phyloP scores from a whole-genome alignment of 805 yeast species.

The Kurtzmaniella fragi region DNA sequence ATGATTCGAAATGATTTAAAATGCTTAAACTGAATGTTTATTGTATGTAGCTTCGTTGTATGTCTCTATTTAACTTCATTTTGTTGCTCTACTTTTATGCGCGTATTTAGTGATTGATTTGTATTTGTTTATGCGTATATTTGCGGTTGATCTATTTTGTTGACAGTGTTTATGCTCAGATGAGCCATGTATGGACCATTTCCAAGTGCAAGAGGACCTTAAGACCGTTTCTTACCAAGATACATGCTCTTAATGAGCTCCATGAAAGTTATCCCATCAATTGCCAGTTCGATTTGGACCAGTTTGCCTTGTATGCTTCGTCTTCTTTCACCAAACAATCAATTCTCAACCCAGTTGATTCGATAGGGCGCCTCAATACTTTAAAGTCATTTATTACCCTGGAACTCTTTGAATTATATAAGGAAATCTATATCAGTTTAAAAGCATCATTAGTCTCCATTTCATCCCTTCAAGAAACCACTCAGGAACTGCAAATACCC shows the following conservation, averaged over 20 bases:
- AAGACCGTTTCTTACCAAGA: slow-evolving; percentile 33
- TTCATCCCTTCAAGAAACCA: not conserved
- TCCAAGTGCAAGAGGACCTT: slow-evolving; percentile 28
- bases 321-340: not conserved
- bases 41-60: no score
- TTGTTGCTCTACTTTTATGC: no score
- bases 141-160: no score
- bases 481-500: slow-evolving; percentile 1
- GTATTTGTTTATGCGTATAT: no score
- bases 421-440: slow-evolving; percentile 26
- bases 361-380: slow-evolving; percentile 18
- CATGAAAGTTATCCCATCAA: slow-evolving; percentile 21
- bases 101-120: no score
- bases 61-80: no score
- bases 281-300: slow-evolving; percentile 7
- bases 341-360: slow-evolving; percentile 9
- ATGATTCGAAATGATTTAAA: not conserved
- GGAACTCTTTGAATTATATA: slow-evolving; percentile 23
- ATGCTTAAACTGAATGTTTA: no score
- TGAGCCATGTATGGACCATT: slow-evolving; percentile 6
- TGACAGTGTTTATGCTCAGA: not conserved
- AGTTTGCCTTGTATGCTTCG: not conserved
- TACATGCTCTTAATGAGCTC: slow-evolving; percentile 28
- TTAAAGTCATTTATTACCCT: slow-evolving; percentile 20
- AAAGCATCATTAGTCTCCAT: slow-evolving; percentile 14